These are phyloP conservation scores for Hymenoscyphus salicellus DNA, from an alignment of 2,329 filamentous ascomycete genomes.

Conservation along the genomic window DNA sequence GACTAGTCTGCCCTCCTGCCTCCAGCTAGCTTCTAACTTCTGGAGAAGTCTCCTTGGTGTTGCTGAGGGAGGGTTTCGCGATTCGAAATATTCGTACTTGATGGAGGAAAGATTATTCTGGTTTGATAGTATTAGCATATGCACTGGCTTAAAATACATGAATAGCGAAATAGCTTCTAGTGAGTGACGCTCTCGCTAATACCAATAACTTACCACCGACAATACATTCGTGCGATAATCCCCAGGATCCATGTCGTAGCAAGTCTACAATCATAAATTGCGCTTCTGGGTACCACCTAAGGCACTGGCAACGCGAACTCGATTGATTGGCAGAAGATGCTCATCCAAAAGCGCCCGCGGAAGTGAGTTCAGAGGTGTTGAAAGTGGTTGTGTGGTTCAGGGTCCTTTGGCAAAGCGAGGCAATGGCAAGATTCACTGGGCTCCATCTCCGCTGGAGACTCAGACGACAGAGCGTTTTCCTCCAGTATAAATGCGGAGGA, in stretches of 20 bases:
- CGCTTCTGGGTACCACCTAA: slow-evolving; percentile 7
- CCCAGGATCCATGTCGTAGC: slow-evolving; percentile 36
- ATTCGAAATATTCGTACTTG: slow-evolving; percentile 36
- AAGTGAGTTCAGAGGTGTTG: neutral
- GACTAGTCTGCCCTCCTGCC: slow-evolving; percentile 31
- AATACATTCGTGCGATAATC: slow-evolving; percentile 38
- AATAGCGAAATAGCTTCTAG: neutral
- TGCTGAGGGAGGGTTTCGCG: slow-evolving; percentile 18
- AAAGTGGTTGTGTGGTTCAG: neutral
- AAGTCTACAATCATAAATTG: slow-evolving; percentile 22
- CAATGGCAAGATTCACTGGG: slow-evolving; percentile 27
- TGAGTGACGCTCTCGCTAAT: neutral
- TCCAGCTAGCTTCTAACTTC: slow-evolving; percentile 31
- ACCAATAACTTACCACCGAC: slow-evolving; percentile 30
- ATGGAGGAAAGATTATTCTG: slow-evolving; percentile 36
- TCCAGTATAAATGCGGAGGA: neutral
- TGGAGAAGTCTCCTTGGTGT: slow-evolving; percentile 30
- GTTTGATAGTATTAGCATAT: slow-evolving; percentile 8
- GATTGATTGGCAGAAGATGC: slow-evolving; percentile 1
- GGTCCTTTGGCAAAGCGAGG: slow-evolving; percentile 23
- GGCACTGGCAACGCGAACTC: slow-evolving; percentile 5
- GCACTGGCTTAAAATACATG: neutral
- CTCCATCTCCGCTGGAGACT: slow-evolving; percentile 33
- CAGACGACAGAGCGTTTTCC: neutral
- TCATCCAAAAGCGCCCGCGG: neutral